These are phyloP conservation scores for Saccharum hybrid DNA, from an alignment of 202 grass and related monocot species.

Conservation along the genomic window DNA sequence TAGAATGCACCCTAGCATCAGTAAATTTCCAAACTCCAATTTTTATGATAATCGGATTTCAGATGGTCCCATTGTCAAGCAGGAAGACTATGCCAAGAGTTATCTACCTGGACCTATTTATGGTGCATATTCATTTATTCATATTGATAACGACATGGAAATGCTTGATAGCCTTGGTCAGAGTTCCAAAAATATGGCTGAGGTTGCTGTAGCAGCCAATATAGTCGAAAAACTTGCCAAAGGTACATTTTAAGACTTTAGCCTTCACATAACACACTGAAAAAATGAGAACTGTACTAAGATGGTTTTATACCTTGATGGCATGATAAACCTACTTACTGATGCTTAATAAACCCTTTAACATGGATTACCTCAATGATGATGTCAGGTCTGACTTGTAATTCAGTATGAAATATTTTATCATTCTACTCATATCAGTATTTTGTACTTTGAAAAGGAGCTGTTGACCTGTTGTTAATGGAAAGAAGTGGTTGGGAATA, in stretches of 20 bases:
- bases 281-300: conserved; percentile 21
- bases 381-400: neutral
- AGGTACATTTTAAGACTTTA: conserved; percentile 48
- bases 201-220: conserved; percentile 66
- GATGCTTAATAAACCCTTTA: conserved; percentile 26
- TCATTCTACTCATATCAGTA: neutral
- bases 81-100: conserved; percentile 43
- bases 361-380: conserved; percentile 4
- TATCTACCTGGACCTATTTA: conserved; percentile 67
- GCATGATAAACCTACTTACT: conserved; percentile 23
- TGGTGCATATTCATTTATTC: conserved; percentile 84
- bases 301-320: conserved; percentile 1
- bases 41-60: conserved; percentile 68
- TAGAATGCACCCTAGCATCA: conserved; percentile 89
- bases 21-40: conserved; percentile 73
- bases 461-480: neutral
- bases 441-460: neutral
- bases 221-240: conserved; percentile 63
- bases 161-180: conserved; percentile 58
- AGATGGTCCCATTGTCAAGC: conserved; percentile 65
- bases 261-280: conserved; percentile 22
- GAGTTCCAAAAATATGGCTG: conserved; percentile 78
- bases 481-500: conserved; percentile 18
- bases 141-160: conserved; percentile 76
- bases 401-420: neutral